These are phyloP conservation scores for Cardamine resedifolia DNA, from an alignment of 345 rosid species.

Conservation along the genomic window DNA sequence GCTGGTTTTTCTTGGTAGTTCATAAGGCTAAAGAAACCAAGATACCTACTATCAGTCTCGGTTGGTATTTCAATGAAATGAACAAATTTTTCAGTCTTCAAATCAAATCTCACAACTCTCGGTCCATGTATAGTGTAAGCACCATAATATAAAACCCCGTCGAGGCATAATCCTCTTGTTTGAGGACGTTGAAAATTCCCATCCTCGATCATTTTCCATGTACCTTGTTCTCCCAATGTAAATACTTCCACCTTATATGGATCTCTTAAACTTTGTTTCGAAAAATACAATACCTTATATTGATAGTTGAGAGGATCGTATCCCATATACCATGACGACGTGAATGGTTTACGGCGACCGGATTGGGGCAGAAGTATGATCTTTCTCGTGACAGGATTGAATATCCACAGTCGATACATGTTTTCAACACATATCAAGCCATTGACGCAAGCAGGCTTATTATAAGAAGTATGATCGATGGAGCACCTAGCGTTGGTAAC, in stretches of 20 bases:
- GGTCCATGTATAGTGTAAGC: not conserved
- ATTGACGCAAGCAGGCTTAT: not conserved
- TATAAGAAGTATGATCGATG: not conserved
- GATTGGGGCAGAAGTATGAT: not conserved
- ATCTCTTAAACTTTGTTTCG: not conserved
- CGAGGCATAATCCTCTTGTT: too few species aligned
- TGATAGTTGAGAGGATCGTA: not conserved
- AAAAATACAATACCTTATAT: not conserved
- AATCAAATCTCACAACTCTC: not conserved
- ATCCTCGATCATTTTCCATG: constrained; percentile 1
- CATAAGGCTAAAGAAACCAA: not conserved
- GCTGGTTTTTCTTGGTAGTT: not conserved
- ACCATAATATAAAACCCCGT: not conserved
- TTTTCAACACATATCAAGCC: not conserved
- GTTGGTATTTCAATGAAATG: not conserved
- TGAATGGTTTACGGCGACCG: not conserved
- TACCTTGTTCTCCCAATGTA: not conserved
- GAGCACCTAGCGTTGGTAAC: not conserved
- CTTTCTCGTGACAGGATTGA: too few species aligned
- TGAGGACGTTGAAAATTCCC: too few species aligned
- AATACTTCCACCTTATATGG: not conserved
- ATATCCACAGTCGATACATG: too few species aligned
- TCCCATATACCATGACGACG: not conserved
- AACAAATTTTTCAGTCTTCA: not conserved
- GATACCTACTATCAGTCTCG: not conserved